Base-by-base conservation (phyloP, 2,329 filamentous ascomycete species). In the Aspergillus brunneoviolaceus region DNA sequence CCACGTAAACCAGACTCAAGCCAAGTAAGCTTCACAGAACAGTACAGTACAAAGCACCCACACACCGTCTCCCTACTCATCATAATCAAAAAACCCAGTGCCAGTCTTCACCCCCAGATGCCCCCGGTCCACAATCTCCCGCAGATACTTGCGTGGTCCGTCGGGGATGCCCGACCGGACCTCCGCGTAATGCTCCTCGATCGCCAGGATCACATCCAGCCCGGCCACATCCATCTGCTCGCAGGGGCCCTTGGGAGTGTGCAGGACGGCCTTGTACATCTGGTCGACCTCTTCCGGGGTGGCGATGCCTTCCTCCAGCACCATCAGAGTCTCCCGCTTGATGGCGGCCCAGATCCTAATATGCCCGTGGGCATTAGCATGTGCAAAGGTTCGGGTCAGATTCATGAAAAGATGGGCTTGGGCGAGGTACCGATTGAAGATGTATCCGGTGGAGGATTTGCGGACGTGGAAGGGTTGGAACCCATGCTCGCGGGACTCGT, bases 221-320 rank as follows among this genome's bases (percentile, higher is more conserved):
- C 76, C 77, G 23, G 78, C 75, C 3, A 72, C 67, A 59, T 79
- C 77, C 76, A 79, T 79, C 59, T 73, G 69, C 51, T 73, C 74
- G 64, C 73, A 79, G 0, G 75, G 75, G 0, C 77, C 76, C 35
- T 71, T 72, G 7, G 69, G 66, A 0, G 71, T 72, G 33, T 75
- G 73, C 12, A 77, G 63, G 23, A 77, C 71, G 25, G 72, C 67
- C 48, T 74, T 74, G 66, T 73, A 78, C 6, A 78, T 72, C 0
- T 62, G 61, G 62, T 79, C 76, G 2, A 78, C 71, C 51, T 78
- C 76, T 14, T 71, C 59, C 0, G 76, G 75, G 0, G 67, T 67
- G 23, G 67, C 69, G 6, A 78, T 72, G 1, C 73, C 76, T 53
- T 79, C 75, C 0, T 70, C 62, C 9, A 76, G 61, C 3, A 72